Base-by-base conservation (phyloP, 2,329 filamentous ascomycete genomes). In the Pochonia chlamydosporia region DNA sequence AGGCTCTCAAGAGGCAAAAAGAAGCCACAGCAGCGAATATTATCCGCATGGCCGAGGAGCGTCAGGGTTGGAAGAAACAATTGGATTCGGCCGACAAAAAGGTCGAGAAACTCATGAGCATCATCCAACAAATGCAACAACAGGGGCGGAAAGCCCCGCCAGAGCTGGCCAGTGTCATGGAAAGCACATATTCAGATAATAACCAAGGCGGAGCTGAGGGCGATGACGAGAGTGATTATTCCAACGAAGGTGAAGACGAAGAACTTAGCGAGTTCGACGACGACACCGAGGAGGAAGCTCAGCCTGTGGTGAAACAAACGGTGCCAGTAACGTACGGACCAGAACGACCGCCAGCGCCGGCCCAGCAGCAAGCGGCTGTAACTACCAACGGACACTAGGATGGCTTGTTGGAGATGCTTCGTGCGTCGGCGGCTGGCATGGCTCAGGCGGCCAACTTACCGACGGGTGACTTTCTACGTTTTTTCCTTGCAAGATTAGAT, bases 61-160 rank as follows among this genome's bases (percentile, higher is more conserved):
- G 93, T 46, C 88, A 96, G 54, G 82, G 85, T 30, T 82, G 89
- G 63, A 85, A 84, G 61, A 87, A 86, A 69, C 90, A 90, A 57
- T 58, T 60, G 18, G 64, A 66, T 43, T 54, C 55, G 1, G 61
- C 65, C 5, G 66, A 70, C 45, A 89, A 88, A 70, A 92, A 93
- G 74, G 89, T 90, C 59, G 85, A 89, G 52, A 95, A 95, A 67
- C 81, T 99, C 48, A 92, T 92, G 68, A 90, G 88, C 63, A 87
- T 97, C 59, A 96, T 95, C 69, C 87, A 93, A 52, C 89, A 90
- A 59, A 96, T 97, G 89, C 92, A 97, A 67, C 87, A 89, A 55
- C 91, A 96, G 61, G 91, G 92, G 14, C 84, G 92, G 50, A 89
- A 89, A 47, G 79, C 83, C 45, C 76, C 80, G 4, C 79, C 87